Percentiles rank a stretch among this genome's conserved stretches.
Evolutionary conservation across 768 basidiomycete genomes (phyloP).

Genomic region (Tricholoma sp.): DNA sequence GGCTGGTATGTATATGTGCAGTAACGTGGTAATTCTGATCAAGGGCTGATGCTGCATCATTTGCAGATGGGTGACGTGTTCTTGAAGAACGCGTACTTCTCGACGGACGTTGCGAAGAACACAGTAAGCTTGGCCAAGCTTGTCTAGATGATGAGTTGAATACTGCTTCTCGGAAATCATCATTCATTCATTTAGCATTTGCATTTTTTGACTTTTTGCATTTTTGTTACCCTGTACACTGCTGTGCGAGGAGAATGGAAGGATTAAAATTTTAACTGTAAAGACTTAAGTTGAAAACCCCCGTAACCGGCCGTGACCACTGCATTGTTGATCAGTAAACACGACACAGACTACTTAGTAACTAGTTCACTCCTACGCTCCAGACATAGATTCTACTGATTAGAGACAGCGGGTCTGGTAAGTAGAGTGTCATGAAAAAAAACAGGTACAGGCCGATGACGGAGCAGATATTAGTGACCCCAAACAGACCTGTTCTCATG

Average conservation of each 20-base stretch:
- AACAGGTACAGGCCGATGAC: too few relatives aligned
- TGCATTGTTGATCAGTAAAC: too few relatives aligned
- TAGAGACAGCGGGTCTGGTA: too few relatives aligned
- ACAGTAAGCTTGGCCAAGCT: constrained; percentile 56
- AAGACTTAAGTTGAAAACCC: too few relatives aligned
- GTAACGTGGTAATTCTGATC: too few relatives aligned
- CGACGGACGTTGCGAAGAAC: constrained; percentile 54
- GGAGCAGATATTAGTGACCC: too few relatives aligned
- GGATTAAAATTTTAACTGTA: background rate
- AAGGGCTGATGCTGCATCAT: background rate
- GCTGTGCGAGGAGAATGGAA: background rate
- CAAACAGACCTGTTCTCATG: too few relatives aligned
- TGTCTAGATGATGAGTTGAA: constrained; percentile 19
- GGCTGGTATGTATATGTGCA: constrained; percentile 43
- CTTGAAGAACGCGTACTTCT: constrained; percentile 74
- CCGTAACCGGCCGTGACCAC: too few relatives aligned
- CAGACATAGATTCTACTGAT: too few relatives aligned
- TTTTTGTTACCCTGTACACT: background rate
- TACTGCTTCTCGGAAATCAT: background rate
- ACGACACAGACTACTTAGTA: too few relatives aligned
- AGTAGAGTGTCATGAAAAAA: too few relatives aligned
- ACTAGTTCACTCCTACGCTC: too few relatives aligned
- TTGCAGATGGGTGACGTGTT: constrained; percentile 61
- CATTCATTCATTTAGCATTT: background rate
- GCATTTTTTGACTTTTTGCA: background rate